Percentiles rank a stretch among this genome's conserved stretches.
These are phyloP conservation scores for Neolentinus lepideus DNA, from an alignment of 1,284 basidiomycete species.

Conservation along the genomic window DNA sequence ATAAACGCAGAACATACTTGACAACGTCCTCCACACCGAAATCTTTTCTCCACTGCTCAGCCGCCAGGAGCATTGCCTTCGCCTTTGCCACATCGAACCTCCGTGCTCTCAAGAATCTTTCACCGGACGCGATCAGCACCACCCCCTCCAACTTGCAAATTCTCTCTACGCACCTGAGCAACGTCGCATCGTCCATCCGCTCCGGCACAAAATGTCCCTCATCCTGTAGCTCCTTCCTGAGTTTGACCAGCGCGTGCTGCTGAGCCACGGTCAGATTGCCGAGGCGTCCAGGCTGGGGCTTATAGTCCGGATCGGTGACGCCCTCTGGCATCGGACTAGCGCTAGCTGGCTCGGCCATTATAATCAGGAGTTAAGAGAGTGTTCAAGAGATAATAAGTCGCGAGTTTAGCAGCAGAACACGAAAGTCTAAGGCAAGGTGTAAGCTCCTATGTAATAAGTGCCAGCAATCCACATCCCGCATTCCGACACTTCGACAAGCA, in stretches of 20 bases:
- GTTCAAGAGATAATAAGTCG: background rate
- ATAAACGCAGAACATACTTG: constrained; percentile 58
- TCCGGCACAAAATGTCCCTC: constrained; percentile 59
- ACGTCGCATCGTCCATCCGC: constrained; percentile 74
- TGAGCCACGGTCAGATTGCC: constrained; percentile 79
- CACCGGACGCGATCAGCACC: background rate
- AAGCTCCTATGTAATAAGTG: background rate
- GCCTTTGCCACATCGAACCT: constrained; percentile 85
- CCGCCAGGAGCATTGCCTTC: constrained; percentile 79
- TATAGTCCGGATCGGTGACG: constrained; percentile 62
- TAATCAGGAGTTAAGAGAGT: background rate
- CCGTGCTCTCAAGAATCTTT: constrained; percentile 84
- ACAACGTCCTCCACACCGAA: constrained; percentile 86
- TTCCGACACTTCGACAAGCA: background rate
- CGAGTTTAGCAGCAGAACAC: background rate
- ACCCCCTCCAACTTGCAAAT: background rate
- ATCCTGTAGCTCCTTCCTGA: constrained; percentile 62
- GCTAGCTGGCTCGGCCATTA: constrained; percentile 22
- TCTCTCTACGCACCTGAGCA: constrained; percentile 50
- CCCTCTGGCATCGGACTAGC: constrained; percentile 52
- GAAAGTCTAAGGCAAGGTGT: background rate
- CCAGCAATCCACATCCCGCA: background rate
- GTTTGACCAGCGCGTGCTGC: constrained; percentile 63
- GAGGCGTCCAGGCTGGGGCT: constrained; percentile 68
- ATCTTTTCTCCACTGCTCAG: constrained; percentile 89